Conservation (phyloP, 2,329 filamentous ascomycete genomes). For the Calonectria leucothoes region DNA sequence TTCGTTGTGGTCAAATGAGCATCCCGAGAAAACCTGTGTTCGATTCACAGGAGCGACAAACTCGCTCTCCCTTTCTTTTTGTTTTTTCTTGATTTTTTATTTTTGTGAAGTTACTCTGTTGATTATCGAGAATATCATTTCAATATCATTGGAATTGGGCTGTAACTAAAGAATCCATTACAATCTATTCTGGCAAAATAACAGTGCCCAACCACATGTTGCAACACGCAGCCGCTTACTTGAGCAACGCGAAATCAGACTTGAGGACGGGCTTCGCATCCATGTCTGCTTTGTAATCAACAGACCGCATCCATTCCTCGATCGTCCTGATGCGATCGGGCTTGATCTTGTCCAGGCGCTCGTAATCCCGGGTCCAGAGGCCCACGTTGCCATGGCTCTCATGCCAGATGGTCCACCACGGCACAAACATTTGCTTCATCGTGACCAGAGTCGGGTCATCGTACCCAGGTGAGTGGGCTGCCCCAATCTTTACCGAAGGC, state of each 20-base stretch:
- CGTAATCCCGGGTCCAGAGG: conserved; percentile 24
- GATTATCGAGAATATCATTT: too few relatives aligned
- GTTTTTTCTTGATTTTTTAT: too few relatives aligned
- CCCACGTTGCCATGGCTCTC: conserved; percentile 27
- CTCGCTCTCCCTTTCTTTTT: background rate
- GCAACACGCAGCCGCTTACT: background rate
- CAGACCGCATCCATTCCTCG: conserved; percentile 28
- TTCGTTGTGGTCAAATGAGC: background rate
- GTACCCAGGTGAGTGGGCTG: conserved; percentile 1
- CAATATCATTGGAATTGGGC: too few relatives aligned
- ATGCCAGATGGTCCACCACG: conserved; percentile 25
- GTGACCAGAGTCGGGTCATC: conserved; percentile 22
- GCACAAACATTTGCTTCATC: conserved; percentile 14
- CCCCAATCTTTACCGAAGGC: background rate
- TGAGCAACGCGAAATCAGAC: background rate
- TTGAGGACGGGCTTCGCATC: background rate
- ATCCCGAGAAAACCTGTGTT: background rate
- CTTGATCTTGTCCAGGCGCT: conserved; percentile 22
- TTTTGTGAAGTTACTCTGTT: too few relatives aligned
- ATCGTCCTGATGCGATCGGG: conserved; percentile 18
- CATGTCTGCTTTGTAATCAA: conserved; percentile 14
- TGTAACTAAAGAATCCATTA: background rate
- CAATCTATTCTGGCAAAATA: background rate
- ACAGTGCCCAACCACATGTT: background rate
- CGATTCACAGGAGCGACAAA: background rate